Evolutionary conservation across 306 rosid species (phyloP).

Genomic region (Canavalia ensiformis): DNA sequence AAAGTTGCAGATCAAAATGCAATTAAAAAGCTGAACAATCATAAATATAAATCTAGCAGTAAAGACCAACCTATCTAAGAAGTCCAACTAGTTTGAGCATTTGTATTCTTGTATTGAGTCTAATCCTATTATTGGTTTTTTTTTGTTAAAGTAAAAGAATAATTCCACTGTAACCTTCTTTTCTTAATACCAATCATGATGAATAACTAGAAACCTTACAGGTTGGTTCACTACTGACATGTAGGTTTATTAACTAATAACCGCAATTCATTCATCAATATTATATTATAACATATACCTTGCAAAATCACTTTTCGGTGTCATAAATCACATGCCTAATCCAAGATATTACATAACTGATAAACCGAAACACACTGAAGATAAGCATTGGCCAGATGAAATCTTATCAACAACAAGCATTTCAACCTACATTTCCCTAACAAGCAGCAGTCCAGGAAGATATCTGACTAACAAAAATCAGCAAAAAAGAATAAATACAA

Average conservation of each 20-base stretch:
- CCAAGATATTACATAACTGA: conserved; percentile 7
- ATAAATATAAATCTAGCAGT: neutral
- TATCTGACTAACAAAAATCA: conserved; percentile 6
- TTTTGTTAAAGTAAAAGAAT: neutral
- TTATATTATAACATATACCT: neutral
- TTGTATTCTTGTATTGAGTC: neutral
- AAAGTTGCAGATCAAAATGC: neutral
- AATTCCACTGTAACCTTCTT: neutral
- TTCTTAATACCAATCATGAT: neutral
- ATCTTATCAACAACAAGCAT: neutral
- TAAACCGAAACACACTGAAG: neutral
- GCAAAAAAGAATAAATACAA: conserved; percentile 32
- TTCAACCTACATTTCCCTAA: neutral
- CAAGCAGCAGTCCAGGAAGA: neutral
- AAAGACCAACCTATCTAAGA: conserved; percentile 1
- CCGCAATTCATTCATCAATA: neutral
- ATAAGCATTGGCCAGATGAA: conserved; percentile 32
- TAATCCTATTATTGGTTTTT: neutral
- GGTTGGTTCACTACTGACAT: neutral
- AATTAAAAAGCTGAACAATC: conserved; percentile 10
- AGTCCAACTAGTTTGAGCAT: neutral
- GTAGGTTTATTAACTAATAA: neutral
- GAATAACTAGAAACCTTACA: neutral
- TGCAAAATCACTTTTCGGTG: neutral
- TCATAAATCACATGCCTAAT: conserved; percentile 34